A percentile compares a stretch with the other conserved stretches of the same genome.
Conservation (phyloP, 2,329 filamentous ascomycete genomes). For the Sphaerulina vaccinii region DNA sequence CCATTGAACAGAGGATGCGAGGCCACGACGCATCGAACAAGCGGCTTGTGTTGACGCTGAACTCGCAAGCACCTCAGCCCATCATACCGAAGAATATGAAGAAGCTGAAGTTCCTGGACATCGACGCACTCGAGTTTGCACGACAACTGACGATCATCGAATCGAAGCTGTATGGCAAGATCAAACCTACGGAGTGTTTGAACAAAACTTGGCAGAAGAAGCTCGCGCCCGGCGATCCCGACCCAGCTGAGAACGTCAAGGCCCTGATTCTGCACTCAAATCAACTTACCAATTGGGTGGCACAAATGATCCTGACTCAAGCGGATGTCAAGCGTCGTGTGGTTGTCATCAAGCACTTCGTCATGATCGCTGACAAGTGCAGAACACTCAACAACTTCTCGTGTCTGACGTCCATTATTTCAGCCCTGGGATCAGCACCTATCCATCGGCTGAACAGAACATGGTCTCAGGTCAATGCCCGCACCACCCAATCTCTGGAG, state of each 20-base stretch:
- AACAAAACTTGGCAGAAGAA: constrained; percentile 99
- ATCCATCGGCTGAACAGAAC: constrained; percentile 92
- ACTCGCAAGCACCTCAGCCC: constrained; percentile 72
- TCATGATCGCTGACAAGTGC: constrained; percentile 96
- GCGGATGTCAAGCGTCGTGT: constrained; percentile 93
- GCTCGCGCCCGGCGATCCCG: constrained; percentile 72
- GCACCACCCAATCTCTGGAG: constrained; percentile 77
- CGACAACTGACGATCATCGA: constrained; percentile 96
- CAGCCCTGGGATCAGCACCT: constrained; percentile 87
- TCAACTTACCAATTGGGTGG: constrained; percentile 98
- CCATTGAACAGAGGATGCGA: constrained; percentile 82
- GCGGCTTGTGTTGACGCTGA: constrained; percentile 81
- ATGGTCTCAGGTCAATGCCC: constrained; percentile 88
- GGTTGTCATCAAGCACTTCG: constrained; percentile 97
- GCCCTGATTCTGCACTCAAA: constrained; percentile 96
- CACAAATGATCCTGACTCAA: constrained; percentile 96
- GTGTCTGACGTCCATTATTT: constrained; percentile 95
- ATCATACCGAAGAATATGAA: constrained; percentile 99
- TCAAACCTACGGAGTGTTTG: constrained; percentile 90
- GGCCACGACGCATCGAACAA: constrained; percentile 86
- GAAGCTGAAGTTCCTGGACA: constrained; percentile 97
- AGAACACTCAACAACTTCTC: constrained; percentile 93
- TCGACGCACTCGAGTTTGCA: constrained; percentile 95
- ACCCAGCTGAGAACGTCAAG: constrained; percentile 91
- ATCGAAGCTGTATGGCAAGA: constrained; percentile 89